phyloP scores from a whole-genome alignment of 176 grass and related monocot species.

The Sorghum bicolor region DNA sequence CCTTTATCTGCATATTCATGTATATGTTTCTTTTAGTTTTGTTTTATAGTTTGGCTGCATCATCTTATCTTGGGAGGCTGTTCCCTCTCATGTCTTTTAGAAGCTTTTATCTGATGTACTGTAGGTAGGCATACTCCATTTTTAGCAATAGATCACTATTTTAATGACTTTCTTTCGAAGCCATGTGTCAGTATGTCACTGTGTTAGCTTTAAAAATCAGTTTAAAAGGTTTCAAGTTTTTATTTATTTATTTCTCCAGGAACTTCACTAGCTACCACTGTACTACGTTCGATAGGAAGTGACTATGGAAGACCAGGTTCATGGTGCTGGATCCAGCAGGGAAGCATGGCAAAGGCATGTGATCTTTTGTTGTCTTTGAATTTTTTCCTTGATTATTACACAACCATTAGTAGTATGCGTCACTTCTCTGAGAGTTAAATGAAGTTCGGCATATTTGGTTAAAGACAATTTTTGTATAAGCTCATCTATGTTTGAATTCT shows the following conservation, averaged over 20 bases:
- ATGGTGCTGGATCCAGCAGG: constrained; percentile 92
- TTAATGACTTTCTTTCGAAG: background rate
- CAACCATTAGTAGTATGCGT: background rate
- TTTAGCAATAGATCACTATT: background rate
- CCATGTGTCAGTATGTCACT: background rate
- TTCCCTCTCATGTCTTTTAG: background rate
- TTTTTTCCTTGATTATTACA: background rate
- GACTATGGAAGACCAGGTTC: constrained; percentile 70
- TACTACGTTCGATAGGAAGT: constrained; percentile 80
- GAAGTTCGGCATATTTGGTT: background rate
- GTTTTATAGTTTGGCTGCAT: background rate
- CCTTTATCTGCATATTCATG: background rate
- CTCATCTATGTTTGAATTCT: background rate
- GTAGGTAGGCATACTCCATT: background rate
- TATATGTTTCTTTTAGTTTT: constrained; percentile 7
- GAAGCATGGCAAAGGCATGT: constrained; percentile 74
- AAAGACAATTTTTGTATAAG: background rate
- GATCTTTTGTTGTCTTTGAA: background rate
- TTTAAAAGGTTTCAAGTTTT: constrained; percentile 1
- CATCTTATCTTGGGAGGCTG: background rate
- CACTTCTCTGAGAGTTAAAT: background rate
- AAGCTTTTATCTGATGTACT: constrained; percentile 1
- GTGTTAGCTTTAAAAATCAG: background rate
- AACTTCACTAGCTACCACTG: constrained; percentile 74
- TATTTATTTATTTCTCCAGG: constrained; percentile 39